A percentile compares a stretch with the other conserved stretches of the same genome.
These are phyloP conservation scores for Pelargonium australe DNA, from an alignment of 441 rosid species.

Conservation along the genomic window DNA sequence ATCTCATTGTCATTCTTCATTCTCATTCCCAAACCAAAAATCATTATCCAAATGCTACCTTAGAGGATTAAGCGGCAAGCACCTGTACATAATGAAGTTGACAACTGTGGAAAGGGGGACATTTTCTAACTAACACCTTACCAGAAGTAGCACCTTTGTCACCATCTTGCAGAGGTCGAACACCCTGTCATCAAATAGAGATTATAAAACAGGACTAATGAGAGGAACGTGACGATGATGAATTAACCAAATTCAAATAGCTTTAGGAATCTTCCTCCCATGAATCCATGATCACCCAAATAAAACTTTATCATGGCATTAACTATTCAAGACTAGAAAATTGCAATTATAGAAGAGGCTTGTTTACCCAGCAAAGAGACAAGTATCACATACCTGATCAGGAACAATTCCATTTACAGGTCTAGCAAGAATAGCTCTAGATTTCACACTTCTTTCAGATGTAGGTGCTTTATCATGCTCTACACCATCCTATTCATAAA, in stretches of 20 bases:
- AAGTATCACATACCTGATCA: conserved; percentile 56
- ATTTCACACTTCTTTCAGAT: conserved; percentile 56
- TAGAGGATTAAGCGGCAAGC: no score
- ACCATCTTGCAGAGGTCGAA: conserved; percentile 40
- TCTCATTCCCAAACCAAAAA: no score
- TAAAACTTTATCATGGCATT: background rate
- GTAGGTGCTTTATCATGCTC: conserved; percentile 63
- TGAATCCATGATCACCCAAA: background rate
- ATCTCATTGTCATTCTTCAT: no score
- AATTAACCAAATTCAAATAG: background rate
- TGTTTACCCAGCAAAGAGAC: conserved; percentile 18
- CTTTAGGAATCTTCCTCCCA: no score
- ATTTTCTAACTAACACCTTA: conserved; percentile 6
- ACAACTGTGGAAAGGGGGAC: no score
- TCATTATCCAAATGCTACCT: no score
- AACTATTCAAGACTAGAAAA: background rate
- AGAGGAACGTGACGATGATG: background rate
- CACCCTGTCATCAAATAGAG: conserved; percentile 41
- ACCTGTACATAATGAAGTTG: no score
- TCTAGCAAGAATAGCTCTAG: conserved; percentile 69
- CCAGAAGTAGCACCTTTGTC: conserved; percentile 56
- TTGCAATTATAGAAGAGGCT: background rate
- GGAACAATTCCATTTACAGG: conserved; percentile 65
- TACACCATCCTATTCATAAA: conserved; percentile 42
- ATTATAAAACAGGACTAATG: background rate